These are phyloP conservation scores for Aspergillus terreus DNA, from an alignment of 2,329 filamentous ascomycete genomes.

Conservation along the genomic window DNA sequence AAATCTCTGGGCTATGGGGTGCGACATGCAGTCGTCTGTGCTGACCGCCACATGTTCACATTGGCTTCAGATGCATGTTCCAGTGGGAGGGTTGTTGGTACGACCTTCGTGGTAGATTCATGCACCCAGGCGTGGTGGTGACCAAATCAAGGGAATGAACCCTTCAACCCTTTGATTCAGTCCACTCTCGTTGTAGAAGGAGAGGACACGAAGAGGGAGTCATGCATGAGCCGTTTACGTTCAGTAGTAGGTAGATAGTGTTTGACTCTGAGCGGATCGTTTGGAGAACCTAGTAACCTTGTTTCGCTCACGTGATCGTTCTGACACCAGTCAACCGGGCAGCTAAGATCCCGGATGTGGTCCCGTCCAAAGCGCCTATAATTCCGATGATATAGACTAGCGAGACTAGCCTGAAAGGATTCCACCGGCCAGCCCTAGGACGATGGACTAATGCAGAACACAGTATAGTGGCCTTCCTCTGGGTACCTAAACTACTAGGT, in stretches of 20 bases:
- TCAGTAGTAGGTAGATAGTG: too few relatives aligned
- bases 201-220: too few relatives aligned
- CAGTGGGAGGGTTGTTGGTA: neutral
- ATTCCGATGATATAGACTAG: neutral
- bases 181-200: too few relatives aligned
- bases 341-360: neutral
- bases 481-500: too few relatives aligned
- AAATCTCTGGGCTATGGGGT: too few relatives aligned
- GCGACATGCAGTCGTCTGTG: neutral
- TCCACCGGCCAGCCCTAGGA: too few relatives aligned
- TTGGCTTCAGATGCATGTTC: neutral
- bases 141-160: neutral
- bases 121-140: neutral
- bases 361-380: neutral
- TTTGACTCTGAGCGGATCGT: too few relatives aligned
- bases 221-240: too few relatives aligned
- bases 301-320: neutral
- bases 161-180: too few relatives aligned
- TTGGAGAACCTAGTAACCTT: too few relatives aligned
- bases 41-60: neutral
- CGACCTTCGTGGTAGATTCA: neutral
- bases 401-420: neutral
- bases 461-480: too few relatives aligned
- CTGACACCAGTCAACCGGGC: neutral
- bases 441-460: too few relatives aligned